Evolutionary conservation across 1,139 yeast species (phyloP), one percentile per base, ranked within the genome.

Genomic region (Blastobotrys elegans): DNA sequence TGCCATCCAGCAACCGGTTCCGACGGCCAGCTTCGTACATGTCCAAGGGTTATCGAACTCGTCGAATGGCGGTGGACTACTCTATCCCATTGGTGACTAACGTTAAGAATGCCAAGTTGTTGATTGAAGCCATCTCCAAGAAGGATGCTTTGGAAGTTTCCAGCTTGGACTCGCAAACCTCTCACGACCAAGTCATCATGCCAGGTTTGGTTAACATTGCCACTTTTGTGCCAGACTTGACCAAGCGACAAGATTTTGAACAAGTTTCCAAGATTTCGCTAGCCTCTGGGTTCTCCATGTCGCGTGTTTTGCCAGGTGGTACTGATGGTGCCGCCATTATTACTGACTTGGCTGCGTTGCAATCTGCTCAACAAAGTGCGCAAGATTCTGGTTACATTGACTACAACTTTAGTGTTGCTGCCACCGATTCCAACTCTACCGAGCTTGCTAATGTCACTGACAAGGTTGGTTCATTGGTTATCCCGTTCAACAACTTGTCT

Each of bases 41-140:
- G 79, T 87, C 96, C 32, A 89, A 87, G 74, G 99, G 98, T 68
- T 94, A 94, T 77, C 84, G 82, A 71, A 87, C 97, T 48, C 95
- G 99, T 77, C 94, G 99, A 76, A 86, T 94, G 97, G 98, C 99
- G 58, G 97, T 94, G 57, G 99, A 94, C 70, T 94, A 87, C 67
- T 90, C 97, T 47, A 87, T 94, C 66, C 99, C 99, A 46, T 77
- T 94, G 68, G 96, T 94, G 46, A 92, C 99, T 57, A 94, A 94
- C 66, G 98, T 92, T 59, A 94, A 94, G 73, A 83, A 92, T 74
- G 99, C 99, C 55, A 94, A 94, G 72, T 76, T 94, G 59, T 77
- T 94, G 70, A 84, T 92, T 58, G 97, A 92, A 72, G 98, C 98
- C 16, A 71, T 94, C 59, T 77, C 95, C 20, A 77, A 95, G 72